phyloP scores from a whole-genome alignment of 2,329 filamentous ascomycete species.

The Botryotinia convoluta region DNA sequence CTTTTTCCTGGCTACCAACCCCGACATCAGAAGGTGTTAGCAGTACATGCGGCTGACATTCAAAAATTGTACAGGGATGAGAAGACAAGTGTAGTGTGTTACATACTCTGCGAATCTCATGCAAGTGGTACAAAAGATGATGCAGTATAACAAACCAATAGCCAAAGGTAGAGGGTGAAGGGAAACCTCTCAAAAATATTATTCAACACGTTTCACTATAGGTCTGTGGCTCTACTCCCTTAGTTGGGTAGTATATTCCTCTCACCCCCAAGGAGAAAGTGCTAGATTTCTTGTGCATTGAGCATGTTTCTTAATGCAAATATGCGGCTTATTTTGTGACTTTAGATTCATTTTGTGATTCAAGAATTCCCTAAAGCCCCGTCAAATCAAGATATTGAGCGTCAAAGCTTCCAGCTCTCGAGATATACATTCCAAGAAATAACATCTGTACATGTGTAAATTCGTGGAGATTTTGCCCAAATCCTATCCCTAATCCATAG shows the following conservation, averaged over 20 bases:
- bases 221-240: not conserved
- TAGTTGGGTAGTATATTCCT: too few species aligned
- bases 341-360: not conserved
- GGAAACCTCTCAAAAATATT: not conserved
- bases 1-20: too few species aligned
- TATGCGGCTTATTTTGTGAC: not conserved
- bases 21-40: not conserved
- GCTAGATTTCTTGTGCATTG: too few species aligned
- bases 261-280: accelerated
- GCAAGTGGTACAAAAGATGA: not conserved
- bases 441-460: not conserved
- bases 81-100: not conserved
- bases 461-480: too few species aligned
- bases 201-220: not conserved
- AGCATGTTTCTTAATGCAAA: accelerated
- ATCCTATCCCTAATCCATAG: not conserved
- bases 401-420: not conserved
- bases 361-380: not conserved
- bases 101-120: not conserved
- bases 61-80: not conserved
- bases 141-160: not conserved
- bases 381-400: not conserved
- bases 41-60: not conserved
- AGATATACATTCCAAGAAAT: not conserved
- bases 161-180: not conserved